Base-by-base conservation (phyloP, 331 rosid genomes). In the Phaseolus coccineus region DNA sequence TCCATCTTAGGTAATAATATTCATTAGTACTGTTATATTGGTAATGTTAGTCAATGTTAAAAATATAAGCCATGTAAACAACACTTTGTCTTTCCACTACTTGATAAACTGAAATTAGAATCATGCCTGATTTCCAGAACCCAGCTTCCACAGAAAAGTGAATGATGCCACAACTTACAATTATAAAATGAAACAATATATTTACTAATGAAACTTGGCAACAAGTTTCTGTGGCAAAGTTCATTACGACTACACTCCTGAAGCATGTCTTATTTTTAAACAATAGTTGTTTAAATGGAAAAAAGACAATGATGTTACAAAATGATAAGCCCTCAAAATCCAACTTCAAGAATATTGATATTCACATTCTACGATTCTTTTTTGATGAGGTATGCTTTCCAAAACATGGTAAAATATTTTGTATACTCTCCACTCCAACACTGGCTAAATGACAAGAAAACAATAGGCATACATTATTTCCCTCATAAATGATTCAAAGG, bases 361-460 rank as follows among this genome's bases (percentile, higher is more conserved):
- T 67, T 81, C 37, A 31, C 39, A 16, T 68, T 62, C 31, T 19
- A 53, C 46, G 28, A 40, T 16, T 42, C 46, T 19, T 10, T 61
- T 50, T 42, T 35, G 6, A 71, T 2, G 16, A 44, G 79, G 35
- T 24, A 22, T 31, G 46, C 12, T 56, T 57, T 42, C 27, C 28
- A 39, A 48, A 68, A 73, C 56, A 39, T 63, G 27, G 16, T 71
- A 40, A 73, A 19, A 63, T n/a, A 46, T 63, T 66, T 12, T 48
- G 37, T 33, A 46, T 56, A 24, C 63, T 22, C n/a, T 13, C 47
- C 47, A 42, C 47, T 42, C 47, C 13, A 42, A 42, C 5, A 47
- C 57, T 19, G 22, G 22, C 70, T 58, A 50, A 58, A 67, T 74
- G 42, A 77, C 51, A 46, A 12, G 51, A 46, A 46, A 46, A 11